Evolutionary conservation across 768 basidiomycete species (phyloP), one percentile per base, ranked within the genome.

Genomic region (Cyclocybe aegerita): DNA sequence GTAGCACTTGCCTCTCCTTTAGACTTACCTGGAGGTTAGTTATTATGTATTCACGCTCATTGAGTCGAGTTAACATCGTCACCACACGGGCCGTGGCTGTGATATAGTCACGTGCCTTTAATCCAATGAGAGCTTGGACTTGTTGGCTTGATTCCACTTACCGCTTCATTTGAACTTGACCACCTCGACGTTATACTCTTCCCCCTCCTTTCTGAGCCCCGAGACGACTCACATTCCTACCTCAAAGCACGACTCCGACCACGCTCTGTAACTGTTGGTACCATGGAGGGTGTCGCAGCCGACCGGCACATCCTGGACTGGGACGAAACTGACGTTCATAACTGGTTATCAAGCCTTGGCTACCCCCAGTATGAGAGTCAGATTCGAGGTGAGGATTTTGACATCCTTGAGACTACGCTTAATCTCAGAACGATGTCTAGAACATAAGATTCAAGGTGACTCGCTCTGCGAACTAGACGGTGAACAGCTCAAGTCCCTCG

Each of bases 401-500:
- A 23, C 23, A 23, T 23, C 23, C 23, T 11, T 1, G n/a, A 34
- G 41, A 36, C 29, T 39, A 23, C 4, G 31, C 34, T 31, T 17
- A 39, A 16, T 39, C 23, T 30, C 12, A 45, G 39, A 38, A 32
- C 42, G 9, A 39, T 37, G 31, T 14, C 4, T 32, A 70, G 96
- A 94, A 65, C 90, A 99, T 67, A 88, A 83, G 55, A 91, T 99
- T 56, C 87, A 88, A 12, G 97, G 97, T 48, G 94, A 98, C 55
- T 83, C 92, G 1, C 79, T 99, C 6, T 84, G 88, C 55, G 73
- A 89, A 60, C 78, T 98, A 42, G 89, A 93, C 65, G 78, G 84
- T n/a, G 90, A 94, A 16, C 70, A 82, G 1, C 81, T 99, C 56
- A 91, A 90, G 68, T 85, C 89, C 38, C 73, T 98, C 49, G 97